Conservation (phyloP, 2,329 filamentous ascomycete species). For the Aspergillus floridensis region DNA sequence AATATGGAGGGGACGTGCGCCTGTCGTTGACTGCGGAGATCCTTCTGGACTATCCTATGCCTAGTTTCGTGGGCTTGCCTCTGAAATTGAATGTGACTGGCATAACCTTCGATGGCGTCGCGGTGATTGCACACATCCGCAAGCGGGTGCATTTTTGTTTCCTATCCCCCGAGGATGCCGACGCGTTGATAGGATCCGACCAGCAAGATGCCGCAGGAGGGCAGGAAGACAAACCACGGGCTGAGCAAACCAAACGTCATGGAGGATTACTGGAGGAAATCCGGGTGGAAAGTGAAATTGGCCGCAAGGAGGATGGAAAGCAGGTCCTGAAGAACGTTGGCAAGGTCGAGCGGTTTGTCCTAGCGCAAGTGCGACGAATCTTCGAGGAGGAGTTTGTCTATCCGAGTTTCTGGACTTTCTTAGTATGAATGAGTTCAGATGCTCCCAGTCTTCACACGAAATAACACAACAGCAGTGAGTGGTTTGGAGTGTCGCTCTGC, state of each 20-base stretch:
- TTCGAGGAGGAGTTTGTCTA: slow-evolving; percentile 64
- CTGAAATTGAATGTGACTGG: slow-evolving; percentile 94
- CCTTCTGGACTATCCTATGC: slow-evolving; percentile 95
- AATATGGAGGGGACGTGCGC: slow-evolving; percentile 82
- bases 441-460: too few species aligned
- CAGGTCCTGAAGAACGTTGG: slow-evolving; percentile 97
- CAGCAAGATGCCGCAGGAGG: slow-evolving; percentile 32
- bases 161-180: slow-evolving; percentile 83
- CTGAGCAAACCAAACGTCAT: slow-evolving; percentile 45
- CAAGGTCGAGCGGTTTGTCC: slow-evolving; percentile 95
- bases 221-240: slow-evolving; percentile 32
- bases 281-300: slow-evolving; percentile 95
- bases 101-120: slow-evolving; percentile 90
- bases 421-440: background rate
- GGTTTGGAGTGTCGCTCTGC: too few species aligned
- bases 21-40: slow-evolving; percentile 93
- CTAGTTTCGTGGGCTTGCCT: slow-evolving; percentile 93
- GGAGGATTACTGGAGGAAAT: slow-evolving; percentile 88
- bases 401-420: slow-evolving; percentile 4
- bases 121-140: slow-evolving; percentile 86
- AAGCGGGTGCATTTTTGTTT: slow-evolving; percentile 92
- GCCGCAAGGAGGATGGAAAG: slow-evolving; percentile 83
- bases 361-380: slow-evolving; percentile 93
- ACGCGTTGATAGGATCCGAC: slow-evolving; percentile 63
- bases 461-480: too few species aligned